A percentile compares a stretch with the other conserved stretches of the same genome.
phyloP scores from a whole-genome alignment of 2,329 filamentous ascomycete species.

The Neoscytalidium dimidiatum region DNA sequence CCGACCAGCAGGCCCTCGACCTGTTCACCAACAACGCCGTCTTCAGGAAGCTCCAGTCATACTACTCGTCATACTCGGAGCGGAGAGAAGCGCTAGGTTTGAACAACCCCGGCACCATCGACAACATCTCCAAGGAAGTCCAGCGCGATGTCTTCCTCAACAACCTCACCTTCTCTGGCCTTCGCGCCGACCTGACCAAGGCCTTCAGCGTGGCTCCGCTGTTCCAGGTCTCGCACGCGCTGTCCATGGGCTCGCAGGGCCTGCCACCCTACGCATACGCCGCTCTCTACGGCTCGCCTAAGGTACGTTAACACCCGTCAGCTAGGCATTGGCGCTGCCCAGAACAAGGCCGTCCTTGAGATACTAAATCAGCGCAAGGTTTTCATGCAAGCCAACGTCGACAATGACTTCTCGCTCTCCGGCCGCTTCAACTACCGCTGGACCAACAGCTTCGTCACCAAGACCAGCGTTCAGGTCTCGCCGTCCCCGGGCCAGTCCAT shows the following conservation, averaged over 20 bases:
- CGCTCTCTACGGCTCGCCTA: slow-evolving; percentile 88
- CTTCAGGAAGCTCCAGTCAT: slow-evolving; percentile 69
- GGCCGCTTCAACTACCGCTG: slow-evolving; percentile 94
- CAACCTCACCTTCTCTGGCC: slow-evolving; percentile 94
- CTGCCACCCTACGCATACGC: slow-evolving; percentile 95
- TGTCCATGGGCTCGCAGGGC: slow-evolving; percentile 86
- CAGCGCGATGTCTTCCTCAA: slow-evolving; percentile 94
- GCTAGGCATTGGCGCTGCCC: neutral
- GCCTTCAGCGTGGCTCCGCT: slow-evolving; percentile 89
- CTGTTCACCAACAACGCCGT: slow-evolving; percentile 76
- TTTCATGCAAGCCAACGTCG: slow-evolving; percentile 92
- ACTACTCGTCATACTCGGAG: slow-evolving; percentile 78
- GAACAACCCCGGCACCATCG: slow-evolving; percentile 88
- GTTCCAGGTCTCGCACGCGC: slow-evolving; percentile 97
- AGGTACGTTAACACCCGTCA: slow-evolving; percentile 59
- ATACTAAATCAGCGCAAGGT: slow-evolving; percentile 58
- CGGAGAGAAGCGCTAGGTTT: slow-evolving; percentile 86
- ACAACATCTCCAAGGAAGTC: slow-evolving; percentile 86
- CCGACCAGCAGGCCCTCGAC: slow-evolving; percentile 48
- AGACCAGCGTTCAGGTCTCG: slow-evolving; percentile 83
- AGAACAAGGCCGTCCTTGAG: neutral
- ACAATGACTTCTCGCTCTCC: slow-evolving; percentile 85
- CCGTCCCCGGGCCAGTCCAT: slow-evolving; percentile 78
- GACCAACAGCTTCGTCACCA: slow-evolving; percentile 77
- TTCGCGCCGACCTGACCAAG: slow-evolving; percentile 96